Evolutionary conservation across 2,329 filamentous ascomycete species (phyloP).

Genomic region (Sporothrix brasiliensis): DNA sequence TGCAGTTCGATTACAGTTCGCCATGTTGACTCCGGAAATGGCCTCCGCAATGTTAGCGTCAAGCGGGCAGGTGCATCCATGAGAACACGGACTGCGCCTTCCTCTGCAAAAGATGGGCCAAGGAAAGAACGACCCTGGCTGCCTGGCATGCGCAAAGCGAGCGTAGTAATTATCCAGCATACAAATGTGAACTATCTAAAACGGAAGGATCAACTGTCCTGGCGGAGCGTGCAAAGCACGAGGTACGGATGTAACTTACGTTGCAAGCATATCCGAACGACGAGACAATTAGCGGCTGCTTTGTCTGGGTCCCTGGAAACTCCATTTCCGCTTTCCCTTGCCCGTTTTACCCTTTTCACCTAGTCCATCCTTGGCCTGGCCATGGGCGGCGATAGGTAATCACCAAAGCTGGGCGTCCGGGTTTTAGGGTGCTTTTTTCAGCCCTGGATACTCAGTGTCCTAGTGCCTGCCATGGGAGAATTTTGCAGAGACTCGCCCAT

Average conservation of each 20-base stretch:
- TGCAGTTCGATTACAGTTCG: not conserved
- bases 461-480: conserved; percentile 4
- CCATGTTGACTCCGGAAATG: conserved; percentile 22
- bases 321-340: conserved; percentile 11
- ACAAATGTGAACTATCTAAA: not conserved
- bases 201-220: not conserved
- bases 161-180: too few species aligned
- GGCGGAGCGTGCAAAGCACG: too few species aligned
- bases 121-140: not conserved
- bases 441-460: conserved; percentile 25
- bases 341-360: conserved; percentile 3
- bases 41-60: not conserved
- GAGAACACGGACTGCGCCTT: too few species aligned
- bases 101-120: too few species aligned
- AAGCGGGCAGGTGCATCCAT: not conserved
- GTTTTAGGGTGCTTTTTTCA: not conserved
- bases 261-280: not conserved
- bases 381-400: conserved; percentile 21
- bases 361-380: not conserved
- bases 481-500: conserved; percentile 19
- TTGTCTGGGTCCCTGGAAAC: conserved; percentile 5
- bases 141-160: not conserved
- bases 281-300: not conserved
- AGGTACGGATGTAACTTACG: not conserved
- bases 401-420: not conserved